Evolutionary conservation across 208 protist genomes (phyloP), one percentile per base, ranked within the genome.

Genomic region (Trypanosoma theileri): DNA sequence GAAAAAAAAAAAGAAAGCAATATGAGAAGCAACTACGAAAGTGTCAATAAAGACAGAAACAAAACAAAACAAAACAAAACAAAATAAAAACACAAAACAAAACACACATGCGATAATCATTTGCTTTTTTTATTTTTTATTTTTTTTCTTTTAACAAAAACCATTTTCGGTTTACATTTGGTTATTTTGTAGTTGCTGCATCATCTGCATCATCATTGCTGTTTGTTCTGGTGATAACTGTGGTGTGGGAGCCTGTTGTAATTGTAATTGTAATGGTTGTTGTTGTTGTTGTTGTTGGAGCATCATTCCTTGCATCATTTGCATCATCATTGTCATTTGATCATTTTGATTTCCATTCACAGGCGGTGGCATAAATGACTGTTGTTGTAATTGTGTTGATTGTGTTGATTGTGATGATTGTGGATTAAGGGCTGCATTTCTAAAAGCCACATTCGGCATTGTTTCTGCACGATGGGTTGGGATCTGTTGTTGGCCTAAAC

Each of bases 141-240:
- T 16, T 45, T 26, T 46, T 26, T 21, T 22, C n/a, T 26, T 61
- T 42, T 60, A 13, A 57, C 22, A 6, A 57, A 31, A 31, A 14
- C 22, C 7, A 40, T n/a, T 16, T 41, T 4, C 26, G 16, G 12
- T 40, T 65, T 63, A 62, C 14, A 4, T 22, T 13, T 48, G 56
- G 12, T 73, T 56, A 58, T 28, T 24, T 21, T 83, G 79, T 68
- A 71, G 55, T 24, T 45, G 22, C 58, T 70, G 48, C 75, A 85
- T 75, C 54, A 75, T 54, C 65, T 73, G 66, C 71, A 79, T 75
- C 72, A 85, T 77, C 72, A 82, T 74, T 70, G 79, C 70, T 68
- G 82, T 77, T 66, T 84, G 76, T 51, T 79, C 41, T 48, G 80
- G 69, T 19, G 58, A 58, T 48, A 35, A 56, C 31, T 35, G 54